Conservation (phyloP, 345 rosid species). For the Brassica nigra region DNA sequence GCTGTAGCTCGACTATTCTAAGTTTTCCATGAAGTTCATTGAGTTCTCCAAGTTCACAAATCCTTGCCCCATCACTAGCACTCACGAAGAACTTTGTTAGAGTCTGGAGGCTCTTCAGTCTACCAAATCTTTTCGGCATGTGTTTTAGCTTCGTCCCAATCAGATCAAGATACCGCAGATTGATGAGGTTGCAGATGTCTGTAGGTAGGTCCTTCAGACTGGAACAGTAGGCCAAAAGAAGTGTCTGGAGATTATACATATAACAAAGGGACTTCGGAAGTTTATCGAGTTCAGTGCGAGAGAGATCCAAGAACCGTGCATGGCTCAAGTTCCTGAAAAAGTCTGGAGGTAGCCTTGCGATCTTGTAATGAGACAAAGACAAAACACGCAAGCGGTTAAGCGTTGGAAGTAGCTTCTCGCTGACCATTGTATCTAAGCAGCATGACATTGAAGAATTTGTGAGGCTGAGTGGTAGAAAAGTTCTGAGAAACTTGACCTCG, state of each 20-base stretch:
- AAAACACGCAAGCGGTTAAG: constrained; percentile 44
- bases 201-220: constrained; percentile 44
- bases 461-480: constrained; percentile 46
- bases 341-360: constrained; percentile 26
- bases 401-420: constrained; percentile 26
- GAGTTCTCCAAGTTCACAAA: constrained; percentile 41
- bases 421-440: constrained; percentile 43
- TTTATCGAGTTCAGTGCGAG: constrained; percentile 28
- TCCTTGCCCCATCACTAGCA: constrained; percentile 30
- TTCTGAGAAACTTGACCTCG: constrained; percentile 41
- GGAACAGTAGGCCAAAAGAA: constrained; percentile 39
- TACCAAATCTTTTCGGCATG: constrained; percentile 44
- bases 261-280: constrained; percentile 41
- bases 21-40: constrained; percentile 39
- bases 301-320: constrained; percentile 43
- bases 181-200: constrained; percentile 39
- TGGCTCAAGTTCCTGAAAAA: constrained; percentile 44
- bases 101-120: constrained; percentile 41
- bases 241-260: constrained; percentile 44
- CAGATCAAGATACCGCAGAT: constrained; percentile 45
- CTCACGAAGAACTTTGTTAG: constrained; percentile 41
- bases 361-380: constrained; percentile 39
- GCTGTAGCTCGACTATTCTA: constrained; percentile 39
- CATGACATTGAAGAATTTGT: constrained; percentile 38
- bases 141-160: constrained; percentile 40